Percentiles rank a stretch among this genome's conserved stretches.
phyloP scores from a whole-genome alignment of 2,329 filamentous ascomycete genomes.

The Sporothrix brunneoviolacea region DNA sequence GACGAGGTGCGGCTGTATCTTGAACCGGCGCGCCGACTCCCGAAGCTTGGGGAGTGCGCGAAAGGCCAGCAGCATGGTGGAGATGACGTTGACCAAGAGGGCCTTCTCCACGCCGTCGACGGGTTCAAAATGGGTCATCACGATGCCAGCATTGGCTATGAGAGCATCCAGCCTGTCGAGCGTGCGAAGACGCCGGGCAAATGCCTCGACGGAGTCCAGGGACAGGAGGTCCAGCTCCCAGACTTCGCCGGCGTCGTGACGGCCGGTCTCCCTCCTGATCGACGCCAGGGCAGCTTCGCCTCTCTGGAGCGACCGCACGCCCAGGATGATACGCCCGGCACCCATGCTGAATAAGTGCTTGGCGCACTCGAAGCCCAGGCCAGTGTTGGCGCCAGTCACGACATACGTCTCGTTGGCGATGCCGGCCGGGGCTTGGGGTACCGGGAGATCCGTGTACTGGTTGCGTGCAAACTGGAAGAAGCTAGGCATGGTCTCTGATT shows the following conservation, averaged over 20 bases:
- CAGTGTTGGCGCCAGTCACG: slow-evolving; percentile 30
- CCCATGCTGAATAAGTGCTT: slow-evolving; percentile 26
- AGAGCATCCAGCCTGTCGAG: slow-evolving; percentile 33
- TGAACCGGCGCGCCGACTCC: slow-evolving; percentile 25
- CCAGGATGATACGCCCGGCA: slow-evolving; percentile 28
- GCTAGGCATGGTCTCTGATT: background rate
- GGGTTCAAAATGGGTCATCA: slow-evolving; percentile 25
- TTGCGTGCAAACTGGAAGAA: slow-evolving; percentile 2
- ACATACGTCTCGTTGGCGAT: slow-evolving; percentile 23
- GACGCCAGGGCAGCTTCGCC: slow-evolving; percentile 30
- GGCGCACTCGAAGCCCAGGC: slow-evolving; percentile 30
- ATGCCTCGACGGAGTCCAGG: slow-evolving; percentile 5
- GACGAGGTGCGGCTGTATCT: slow-evolving; percentile 22
- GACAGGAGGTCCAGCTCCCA: slow-evolving; percentile 15
- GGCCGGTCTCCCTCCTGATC: slow-evolving; percentile 21
- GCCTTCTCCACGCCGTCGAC: slow-evolving; percentile 41
- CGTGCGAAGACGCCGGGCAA: slow-evolving; percentile 7
- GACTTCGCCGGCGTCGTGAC: slow-evolving; percentile 1
- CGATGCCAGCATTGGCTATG: slow-evolving; percentile 37
- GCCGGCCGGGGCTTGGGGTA: background rate
- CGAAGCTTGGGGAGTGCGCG: slow-evolving; percentile 46
- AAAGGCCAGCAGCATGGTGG: slow-evolving; percentile 42
- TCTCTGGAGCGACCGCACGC: slow-evolving; percentile 24
- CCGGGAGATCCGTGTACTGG: background rate
- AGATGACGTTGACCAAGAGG: slow-evolving; percentile 48